Evolutionary conservation across 441 rosid species (phyloP).

Genomic region (Eruca vesicaria): DNA sequence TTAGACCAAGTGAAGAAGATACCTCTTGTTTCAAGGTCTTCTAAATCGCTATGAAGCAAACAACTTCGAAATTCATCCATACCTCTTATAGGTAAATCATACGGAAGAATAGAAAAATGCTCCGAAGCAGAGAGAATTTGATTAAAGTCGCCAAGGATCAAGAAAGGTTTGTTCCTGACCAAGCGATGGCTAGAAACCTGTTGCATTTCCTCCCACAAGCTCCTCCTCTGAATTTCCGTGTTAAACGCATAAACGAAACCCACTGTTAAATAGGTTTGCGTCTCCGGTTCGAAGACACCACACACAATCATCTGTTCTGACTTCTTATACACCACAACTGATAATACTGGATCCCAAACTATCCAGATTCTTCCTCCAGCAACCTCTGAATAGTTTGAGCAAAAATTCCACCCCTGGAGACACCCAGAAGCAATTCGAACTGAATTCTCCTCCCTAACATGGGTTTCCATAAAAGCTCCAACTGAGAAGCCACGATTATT

Average conservation of each 20-base stretch:
- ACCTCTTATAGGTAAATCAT: not conserved
- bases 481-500: not conserved
- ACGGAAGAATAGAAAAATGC: no score
- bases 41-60: not conserved
- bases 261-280: not conserved
- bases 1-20: not conserved
- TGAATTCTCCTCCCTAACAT: not conserved
- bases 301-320: not conserved
- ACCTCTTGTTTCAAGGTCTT: not conserved
- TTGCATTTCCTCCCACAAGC: not conserved
- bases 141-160: no score
- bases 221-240: not conserved
- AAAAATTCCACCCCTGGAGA: not conserved
- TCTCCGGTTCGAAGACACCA: not conserved
- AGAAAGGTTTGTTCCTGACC: no score
- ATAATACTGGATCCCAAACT: not conserved
- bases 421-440: not conserved
- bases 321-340: not conserved
- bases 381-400: not conserved
- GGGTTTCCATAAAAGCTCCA: not conserved
- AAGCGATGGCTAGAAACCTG: not conserved
- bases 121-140: no score
- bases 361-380: not conserved
- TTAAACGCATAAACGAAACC: not conserved
- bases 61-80: not conserved